Evolutionary conservation across 2,329 filamentous ascomycete genomes (phyloP).

Genomic region (Simplicillium sp.): DNA sequence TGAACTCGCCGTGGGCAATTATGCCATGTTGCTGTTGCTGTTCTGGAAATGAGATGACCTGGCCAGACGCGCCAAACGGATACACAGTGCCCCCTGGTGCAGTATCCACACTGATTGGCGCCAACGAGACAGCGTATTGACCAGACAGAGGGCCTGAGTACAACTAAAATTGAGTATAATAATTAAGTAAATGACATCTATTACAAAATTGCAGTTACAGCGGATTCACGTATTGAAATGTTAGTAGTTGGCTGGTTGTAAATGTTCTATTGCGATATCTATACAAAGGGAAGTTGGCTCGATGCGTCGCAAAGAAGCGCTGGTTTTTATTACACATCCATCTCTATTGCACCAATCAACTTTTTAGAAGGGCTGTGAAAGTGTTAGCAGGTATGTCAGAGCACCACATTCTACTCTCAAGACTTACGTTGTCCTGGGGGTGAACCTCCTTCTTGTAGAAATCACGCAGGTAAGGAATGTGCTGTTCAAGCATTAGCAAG

Average conservation of each 20-base stretch:
- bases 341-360: constrained; percentile 13
- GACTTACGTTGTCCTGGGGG: constrained; percentile 53
- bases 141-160: too few relatives aligned
- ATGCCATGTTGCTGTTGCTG: constrained; percentile 4
- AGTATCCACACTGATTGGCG: too few relatives aligned
- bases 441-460: constrained; percentile 45
- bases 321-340: constrained; percentile 18
- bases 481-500: constrained; percentile 28
- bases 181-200: too few relatives aligned
- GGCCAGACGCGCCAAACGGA: not conserved
- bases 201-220: too few relatives aligned
- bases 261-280: constrained; percentile 7
- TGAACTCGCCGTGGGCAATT: constrained; percentile 2
- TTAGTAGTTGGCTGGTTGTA: not conserved
- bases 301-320: constrained; percentile 8
- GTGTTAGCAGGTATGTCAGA: constrained; percentile 12
- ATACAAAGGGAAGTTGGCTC: constrained; percentile 7
- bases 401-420: not conserved
- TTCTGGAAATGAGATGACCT: constrained; percentile 8
- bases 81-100: constrained; percentile 6
- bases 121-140: too few relatives aligned
- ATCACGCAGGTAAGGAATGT: constrained; percentile 42
- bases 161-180: too few relatives aligned
- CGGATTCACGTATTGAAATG: too few relatives aligned
- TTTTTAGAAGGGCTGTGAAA: constrained; percentile 29